phyloP scores from a whole-genome alignment of 208 protist genomes.

The Plasmodiophora brassicae region DNA sequence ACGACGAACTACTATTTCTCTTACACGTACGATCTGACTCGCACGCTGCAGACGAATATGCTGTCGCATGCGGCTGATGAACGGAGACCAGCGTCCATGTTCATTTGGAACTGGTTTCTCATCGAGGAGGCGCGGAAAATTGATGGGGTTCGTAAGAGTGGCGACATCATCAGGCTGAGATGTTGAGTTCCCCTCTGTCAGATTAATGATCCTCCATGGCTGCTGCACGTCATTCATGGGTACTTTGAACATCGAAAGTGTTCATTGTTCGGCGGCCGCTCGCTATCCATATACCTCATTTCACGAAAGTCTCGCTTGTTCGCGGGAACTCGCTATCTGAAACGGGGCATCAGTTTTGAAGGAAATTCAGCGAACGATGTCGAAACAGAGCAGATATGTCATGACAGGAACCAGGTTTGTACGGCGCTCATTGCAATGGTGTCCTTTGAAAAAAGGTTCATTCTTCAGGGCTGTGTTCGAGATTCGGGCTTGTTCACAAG shows the following conservation, averaged over 20 bases:
- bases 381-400: constrained; percentile 57
- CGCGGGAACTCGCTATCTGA: constrained; percentile 57
- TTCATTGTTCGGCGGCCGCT: background rate
- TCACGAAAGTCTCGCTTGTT: constrained; percentile 48
- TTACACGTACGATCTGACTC: constrained; percentile 52
- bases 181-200: no score
- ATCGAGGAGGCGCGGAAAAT: constrained; percentile 30
- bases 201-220: constrained; percentile 32
- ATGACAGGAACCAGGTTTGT: background rate
- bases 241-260: constrained; percentile 45
- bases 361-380: constrained; percentile 57
- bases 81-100: background rate
- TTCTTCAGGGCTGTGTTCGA: background rate
- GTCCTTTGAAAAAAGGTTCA: background rate
- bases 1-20: constrained; percentile 52
- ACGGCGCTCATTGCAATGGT: background rate
- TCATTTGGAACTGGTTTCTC: constrained; percentile 52
- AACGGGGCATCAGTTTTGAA: constrained; percentile 44
- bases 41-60: constrained; percentile 50
- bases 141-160: no score
- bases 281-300: constrained; percentile 42
- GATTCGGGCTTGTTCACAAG: background rate
- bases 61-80: background rate
- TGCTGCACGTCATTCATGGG: constrained; percentile 44
- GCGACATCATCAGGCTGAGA: no score